Evolutionary conservation across 2,329 filamentous ascomycete species (phyloP), one percentile per base, ranked within the genome.

Genomic region (Penicillium occitanis): DNA sequence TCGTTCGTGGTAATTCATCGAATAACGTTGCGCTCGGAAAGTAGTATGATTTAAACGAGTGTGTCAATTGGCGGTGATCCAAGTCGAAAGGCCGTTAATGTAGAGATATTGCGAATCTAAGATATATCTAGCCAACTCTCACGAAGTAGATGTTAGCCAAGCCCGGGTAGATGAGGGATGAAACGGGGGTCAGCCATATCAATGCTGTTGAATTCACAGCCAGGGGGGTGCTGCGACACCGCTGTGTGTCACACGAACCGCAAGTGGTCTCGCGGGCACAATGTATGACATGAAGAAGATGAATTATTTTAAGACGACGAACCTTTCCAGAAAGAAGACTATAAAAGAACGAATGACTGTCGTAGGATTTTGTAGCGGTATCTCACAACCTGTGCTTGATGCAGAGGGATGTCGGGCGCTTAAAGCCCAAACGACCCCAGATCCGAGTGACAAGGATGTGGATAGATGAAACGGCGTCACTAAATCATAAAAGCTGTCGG

Each of bases 1-100:
- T 66, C 59, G 58, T 62, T 46, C 55, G 22, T 58, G 17, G 50
- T 51, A 50, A 66, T 19, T 66, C 64, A 66, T 66, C 59, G 61
- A 63, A 50, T 44, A 48, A 48, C 11, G 58, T 30, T 57, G 33
- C 53, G 53, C 30, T 25, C 14, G 33, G n/a, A 25, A 7, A 30
- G 33, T 25, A 17, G 14, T 48, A 13, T 22, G 17, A 28, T 14
- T 37, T 14, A 4, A 57, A 37, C 13, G 33, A 57, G 14, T 40
- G 33, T 40, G 17, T 55, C n/a, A 14, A 57, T 37, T 37, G 33
- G n/a, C 33, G 33, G 3, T 5, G n/a, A 35, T 14, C 8, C n/a
- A 35, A 25, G 28, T 55, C 28, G 17, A 57, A 11, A 57, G 53
- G 53, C 53, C 53, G 33, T 57, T 40, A 25, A 37, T 57, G 33